These are phyloP conservation scores for Botryobasidium botryosum DNA, from an alignment of 768 basidiomycete genomes.

Conservation along the genomic window DNA sequence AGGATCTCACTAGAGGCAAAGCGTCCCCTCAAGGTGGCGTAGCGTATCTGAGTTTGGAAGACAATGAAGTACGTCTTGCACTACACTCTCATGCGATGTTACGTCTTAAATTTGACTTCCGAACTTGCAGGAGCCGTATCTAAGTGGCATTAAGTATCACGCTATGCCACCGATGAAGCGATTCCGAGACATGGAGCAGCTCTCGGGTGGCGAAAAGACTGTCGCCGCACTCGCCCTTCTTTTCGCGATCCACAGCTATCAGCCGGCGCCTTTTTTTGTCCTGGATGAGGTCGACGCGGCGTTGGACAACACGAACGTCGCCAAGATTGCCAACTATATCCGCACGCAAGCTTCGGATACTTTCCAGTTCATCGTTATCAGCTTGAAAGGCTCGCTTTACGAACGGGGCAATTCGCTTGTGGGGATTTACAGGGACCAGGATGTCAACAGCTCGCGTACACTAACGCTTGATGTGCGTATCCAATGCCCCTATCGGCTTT, in stretches of 20 bases:
- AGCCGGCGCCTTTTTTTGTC: slow-evolving; percentile 94
- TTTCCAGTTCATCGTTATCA: slow-evolving; percentile 97
- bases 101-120: not conserved
- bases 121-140: slow-evolving; percentile 52
- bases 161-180: slow-evolving; percentile 99
- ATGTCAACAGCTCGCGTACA: slow-evolving; percentile 79
- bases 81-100: not conserved
- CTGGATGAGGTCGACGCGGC: slow-evolving; percentile 98
- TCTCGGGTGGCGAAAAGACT: slow-evolving; percentile 97
- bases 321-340: slow-evolving; percentile 89
- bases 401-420: slow-evolving; percentile 82
- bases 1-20: slow-evolving; percentile 92
- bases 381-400: slow-evolving; percentile 83
- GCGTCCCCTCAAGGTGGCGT: slow-evolving; percentile 90
- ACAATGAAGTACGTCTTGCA: slow-evolving; percentile 55
- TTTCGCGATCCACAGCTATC: slow-evolving; percentile 95
- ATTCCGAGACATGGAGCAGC: slow-evolving; percentile 97
- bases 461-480: slow-evolving; percentile 71
- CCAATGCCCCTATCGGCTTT: no score
- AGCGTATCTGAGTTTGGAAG: slow-evolving; percentile 90
- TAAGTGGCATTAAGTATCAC: slow-evolving; percentile 89
- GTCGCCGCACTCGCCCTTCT: slow-evolving; percentile 93
- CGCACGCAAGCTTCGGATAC: slow-evolving; percentile 61
- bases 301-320: slow-evolving; percentile 96
- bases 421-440: slow-evolving; percentile 88